These are phyloP conservation scores for Boletus edulis DNA, from an alignment of 768 basidiomycete genomes.

Conservation along the genomic window DNA sequence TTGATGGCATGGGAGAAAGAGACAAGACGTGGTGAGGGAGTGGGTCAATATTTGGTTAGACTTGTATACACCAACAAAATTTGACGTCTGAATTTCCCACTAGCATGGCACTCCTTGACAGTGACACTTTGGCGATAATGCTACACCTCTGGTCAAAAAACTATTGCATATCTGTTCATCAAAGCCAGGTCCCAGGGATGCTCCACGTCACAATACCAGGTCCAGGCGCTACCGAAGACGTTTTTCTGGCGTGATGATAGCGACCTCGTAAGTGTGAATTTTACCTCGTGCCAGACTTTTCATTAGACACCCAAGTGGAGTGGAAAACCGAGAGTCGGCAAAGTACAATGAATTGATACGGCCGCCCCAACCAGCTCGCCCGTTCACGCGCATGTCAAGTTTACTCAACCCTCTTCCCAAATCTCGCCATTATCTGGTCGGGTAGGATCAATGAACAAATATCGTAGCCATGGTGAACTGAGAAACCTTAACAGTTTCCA, in stretches of 20 bases:
- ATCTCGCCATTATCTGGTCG: background rate
- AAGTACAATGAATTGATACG: background rate
- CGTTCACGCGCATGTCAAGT: slow-evolving; percentile 2
- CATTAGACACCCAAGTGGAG: background rate
- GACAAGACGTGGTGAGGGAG: background rate
- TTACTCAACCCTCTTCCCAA: slow-evolving; percentile 5
- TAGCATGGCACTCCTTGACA: no score
- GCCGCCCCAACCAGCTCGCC: background rate
- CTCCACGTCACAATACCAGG: no score
- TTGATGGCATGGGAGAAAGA: slow-evolving; percentile 1
- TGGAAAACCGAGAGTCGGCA: background rate
- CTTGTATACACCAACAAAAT: no score
- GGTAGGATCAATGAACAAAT: background rate
- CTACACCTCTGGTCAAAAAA: no score
- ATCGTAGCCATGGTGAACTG: slow-evolving; percentile 24
- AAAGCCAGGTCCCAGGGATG: no score
- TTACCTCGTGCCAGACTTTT: background rate
- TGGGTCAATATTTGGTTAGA: no score
- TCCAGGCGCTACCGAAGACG: no score
- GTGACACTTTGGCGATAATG: no score
- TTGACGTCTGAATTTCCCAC: no score
- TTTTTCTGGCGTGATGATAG: no score
- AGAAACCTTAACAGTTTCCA: slow-evolving; percentile 4
- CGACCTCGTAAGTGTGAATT: no score
- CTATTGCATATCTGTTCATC: background rate